Base-by-base conservation (phyloP, 306 rosid species). In the Trichosanthes cucumerina region DNA sequence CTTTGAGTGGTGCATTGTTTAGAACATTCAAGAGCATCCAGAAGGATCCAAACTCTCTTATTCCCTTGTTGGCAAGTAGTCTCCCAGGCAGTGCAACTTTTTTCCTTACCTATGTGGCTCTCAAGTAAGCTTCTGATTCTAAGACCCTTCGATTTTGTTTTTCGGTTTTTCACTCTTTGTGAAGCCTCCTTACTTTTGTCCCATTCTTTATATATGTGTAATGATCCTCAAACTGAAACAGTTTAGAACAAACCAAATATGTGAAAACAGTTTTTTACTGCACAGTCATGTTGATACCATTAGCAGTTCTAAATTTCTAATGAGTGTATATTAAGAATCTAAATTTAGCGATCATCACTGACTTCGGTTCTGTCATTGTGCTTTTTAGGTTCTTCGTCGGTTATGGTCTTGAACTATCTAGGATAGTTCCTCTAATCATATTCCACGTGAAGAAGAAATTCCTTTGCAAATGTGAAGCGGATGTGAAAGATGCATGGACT, bases 341-440 rank as follows among this genome's bases (percentile, higher is more conserved):
- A 19, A 38, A 23, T 43, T 16, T 72, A 49, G 41, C 16, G 7
- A n/a, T 66, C 31, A 3, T 36, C 13, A 38, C 79, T 80, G 80
- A 64, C 70, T 76, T 73, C 70, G 16, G 24, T 68, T 2, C 46
- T 4, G 24, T 4, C 56, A 47, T 47, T 23, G 31, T 78, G 81
- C 79, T 38, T 77, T 44, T 79, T 84, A 96, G 99, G 89, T 92
- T 92, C 78, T 96, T 96, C 15, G 84, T 92, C 49, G 99, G 98
- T 72, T 96, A 92, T 77, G 99, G 99, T 72, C 98, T 96, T 36
- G 97, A 96, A 77, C 86, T 96, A 78, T 87, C 98, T 50, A 89
- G 99, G 79, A 1, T 92, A 66, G 88, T 96, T 80, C 98, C 99
- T 83, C 88, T 96, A 7, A 88, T 96, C 33, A 90, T 96, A 80